Conservation (phyloP, 1,139 yeast species). For the Nakaseomyces nivariensis region DNA sequence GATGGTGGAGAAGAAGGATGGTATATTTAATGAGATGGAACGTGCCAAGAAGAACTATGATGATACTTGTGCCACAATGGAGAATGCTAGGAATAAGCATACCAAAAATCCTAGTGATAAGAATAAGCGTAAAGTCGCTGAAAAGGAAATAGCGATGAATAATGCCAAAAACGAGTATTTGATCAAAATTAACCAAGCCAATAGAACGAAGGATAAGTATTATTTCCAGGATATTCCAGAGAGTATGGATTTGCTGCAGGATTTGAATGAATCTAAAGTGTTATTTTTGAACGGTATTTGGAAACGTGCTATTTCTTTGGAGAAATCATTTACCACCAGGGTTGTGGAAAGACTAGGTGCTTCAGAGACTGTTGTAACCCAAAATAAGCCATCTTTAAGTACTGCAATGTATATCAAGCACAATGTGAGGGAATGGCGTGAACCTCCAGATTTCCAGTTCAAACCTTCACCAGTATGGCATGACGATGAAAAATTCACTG, state of each 20-base stretch:
- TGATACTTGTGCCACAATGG: slow-evolving; percentile 69
- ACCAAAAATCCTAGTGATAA: slow-evolving; percentile 44
- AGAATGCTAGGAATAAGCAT: slow-evolving; percentile 66
- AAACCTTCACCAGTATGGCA: slow-evolving; percentile 95
- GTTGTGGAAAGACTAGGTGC: slow-evolving; percentile 44
- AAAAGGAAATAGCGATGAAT: slow-evolving; percentile 74
- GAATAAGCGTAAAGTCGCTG: slow-evolving; percentile 46
- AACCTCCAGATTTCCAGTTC: slow-evolving; percentile 76
- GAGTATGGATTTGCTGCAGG: slow-evolving; percentile 75
- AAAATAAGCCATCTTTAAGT: slow-evolving; percentile 68
- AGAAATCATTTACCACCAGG: slow-evolving; percentile 43
- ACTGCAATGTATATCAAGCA: slow-evolving; percentile 90
- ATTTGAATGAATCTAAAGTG: slow-evolving; percentile 72
- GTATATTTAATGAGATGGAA: slow-evolving; percentile 53
- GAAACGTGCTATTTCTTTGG: slow-evolving; percentile 55
- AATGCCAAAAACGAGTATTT: slow-evolving; percentile 74
- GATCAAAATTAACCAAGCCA: slow-evolving; percentile 72
- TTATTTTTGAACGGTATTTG: slow-evolving; percentile 61
- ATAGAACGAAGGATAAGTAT: slow-evolving; percentile 84
- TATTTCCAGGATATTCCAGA: slow-evolving; percentile 93
- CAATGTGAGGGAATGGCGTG: slow-evolving; percentile 66
- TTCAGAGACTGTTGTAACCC: slow-evolving; percentile 50
- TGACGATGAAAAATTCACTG: slow-evolving; percentile 75
- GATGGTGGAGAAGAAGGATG: slow-evolving; percentile 47
- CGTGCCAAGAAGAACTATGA: slow-evolving; percentile 72